Conservation (phyloP, 1,284 basidiomycete genomes). For the Gomphus sp. region DNA sequence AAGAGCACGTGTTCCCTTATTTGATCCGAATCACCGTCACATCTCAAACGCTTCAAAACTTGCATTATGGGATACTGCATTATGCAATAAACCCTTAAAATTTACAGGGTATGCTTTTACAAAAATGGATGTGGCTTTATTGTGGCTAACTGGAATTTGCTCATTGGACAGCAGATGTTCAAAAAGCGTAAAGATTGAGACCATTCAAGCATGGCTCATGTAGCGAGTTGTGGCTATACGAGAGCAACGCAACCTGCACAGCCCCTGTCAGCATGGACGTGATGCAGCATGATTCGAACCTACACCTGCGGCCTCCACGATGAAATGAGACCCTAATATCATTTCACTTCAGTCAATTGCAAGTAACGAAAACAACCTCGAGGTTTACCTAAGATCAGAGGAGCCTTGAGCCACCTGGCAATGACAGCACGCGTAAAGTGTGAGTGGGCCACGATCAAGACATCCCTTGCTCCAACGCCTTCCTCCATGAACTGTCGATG, state of each 20-base stretch:
- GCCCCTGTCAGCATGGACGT: constrained; percentile 5
- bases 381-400: constrained; percentile 49
- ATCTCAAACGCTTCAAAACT: background rate
- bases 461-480: constrained; percentile 54
- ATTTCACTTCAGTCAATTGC: background rate
- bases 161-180: background rate
- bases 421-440: constrained; percentile 84
- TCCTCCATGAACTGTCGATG: constrained; percentile 66
- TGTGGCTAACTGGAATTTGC: background rate
- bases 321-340: constrained; percentile 59
- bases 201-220: constrained; percentile 68
- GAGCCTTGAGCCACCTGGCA: constrained; percentile 69
- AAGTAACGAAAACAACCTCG: background rate
- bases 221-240: constrained; percentile 71
- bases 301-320: constrained; percentile 74
- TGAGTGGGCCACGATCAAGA: constrained; percentile 70
- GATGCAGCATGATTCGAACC: constrained; percentile 19
- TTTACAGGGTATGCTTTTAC: background rate
- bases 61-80: too few relatives aligned
- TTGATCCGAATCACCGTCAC: background rate
- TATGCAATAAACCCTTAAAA: background rate
- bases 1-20: background rate
- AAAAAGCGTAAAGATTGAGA: constrained; percentile 57
- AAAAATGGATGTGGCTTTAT: too few relatives aligned
- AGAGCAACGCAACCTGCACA: constrained; percentile 53